Percentiles rank a stretch among this genome's conserved stretches.
Evolutionary conservation across 2,329 filamentous ascomycete genomes (phyloP).

Genomic region (Fusarium sp.): DNA sequence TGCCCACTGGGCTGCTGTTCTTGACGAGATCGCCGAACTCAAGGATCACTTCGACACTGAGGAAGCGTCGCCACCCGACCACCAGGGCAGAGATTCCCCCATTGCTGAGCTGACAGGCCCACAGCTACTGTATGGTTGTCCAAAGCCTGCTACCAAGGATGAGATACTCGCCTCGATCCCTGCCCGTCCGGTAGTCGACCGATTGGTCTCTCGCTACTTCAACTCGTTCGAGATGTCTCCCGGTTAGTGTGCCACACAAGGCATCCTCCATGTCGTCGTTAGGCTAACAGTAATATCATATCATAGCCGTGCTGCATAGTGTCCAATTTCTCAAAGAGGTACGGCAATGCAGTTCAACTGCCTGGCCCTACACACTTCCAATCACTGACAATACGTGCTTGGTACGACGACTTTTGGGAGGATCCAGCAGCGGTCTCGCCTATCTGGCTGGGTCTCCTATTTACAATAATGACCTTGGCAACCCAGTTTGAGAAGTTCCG

Average conservation of each 20-base stretch:
- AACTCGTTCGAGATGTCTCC: constrained; percentile 47
- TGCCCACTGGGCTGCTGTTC: constrained; percentile 55
- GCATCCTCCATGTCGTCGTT: too few relatives aligned
- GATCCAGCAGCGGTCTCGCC: constrained; percentile 51
- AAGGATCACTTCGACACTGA: constrained; percentile 51
- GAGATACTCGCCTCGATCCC: constrained; percentile 52
- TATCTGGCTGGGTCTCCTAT: constrained; percentile 60
- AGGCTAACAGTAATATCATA: not conserved
- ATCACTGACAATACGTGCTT: accelerated
- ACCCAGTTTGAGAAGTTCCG: constrained; percentile 28
- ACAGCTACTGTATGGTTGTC: constrained; percentile 50
- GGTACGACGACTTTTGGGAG: constrained; percentile 60
- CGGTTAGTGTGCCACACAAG: not conserved
- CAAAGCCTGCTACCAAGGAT: constrained; percentile 37
- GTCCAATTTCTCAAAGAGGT: constrained; percentile 19
- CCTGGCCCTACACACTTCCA: not conserved
- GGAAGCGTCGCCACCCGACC: constrained; percentile 11
- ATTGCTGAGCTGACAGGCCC: constrained; percentile 18
- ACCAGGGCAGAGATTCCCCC: not conserved
- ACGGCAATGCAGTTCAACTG: not conserved
- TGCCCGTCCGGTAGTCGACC: constrained; percentile 47
- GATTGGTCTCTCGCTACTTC: constrained; percentile 53
- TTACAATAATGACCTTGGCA: constrained; percentile 58
- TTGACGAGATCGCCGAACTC: constrained; percentile 55
- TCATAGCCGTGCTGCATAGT: constrained; percentile 8